Evolutionary conservation across 371 early-diverging fungal genomes (phyloP).

Genomic region (Syncephalastrum racemosum): DNA sequence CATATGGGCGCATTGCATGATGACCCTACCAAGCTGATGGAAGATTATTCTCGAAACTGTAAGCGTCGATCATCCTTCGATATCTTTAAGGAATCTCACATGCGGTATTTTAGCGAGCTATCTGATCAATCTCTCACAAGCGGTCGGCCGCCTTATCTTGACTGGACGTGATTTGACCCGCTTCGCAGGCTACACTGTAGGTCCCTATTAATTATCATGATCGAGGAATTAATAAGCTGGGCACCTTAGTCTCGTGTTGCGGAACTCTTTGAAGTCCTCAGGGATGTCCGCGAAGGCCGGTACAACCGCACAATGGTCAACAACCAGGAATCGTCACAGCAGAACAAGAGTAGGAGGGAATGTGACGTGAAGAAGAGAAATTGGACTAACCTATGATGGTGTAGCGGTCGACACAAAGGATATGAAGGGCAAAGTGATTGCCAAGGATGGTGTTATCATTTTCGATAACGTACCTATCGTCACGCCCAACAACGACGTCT

Average conservation of each 20-base stretch:
- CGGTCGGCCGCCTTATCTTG: constrained; percentile 81
- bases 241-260: constrained; percentile 65
- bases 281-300: constrained; percentile 67
- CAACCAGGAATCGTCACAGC: constrained; percentile 33
- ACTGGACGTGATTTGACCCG: constrained; percentile 82
- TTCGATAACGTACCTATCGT: constrained; percentile 90
- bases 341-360: constrained; percentile 28
- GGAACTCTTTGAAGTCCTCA: constrained; percentile 71
- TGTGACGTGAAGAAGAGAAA: background rate
- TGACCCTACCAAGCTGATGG: constrained; percentile 81
- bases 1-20: constrained; percentile 56
- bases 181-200: constrained; percentile 72
- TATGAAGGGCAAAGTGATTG: constrained; percentile 63
- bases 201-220: background rate
- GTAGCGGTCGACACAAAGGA: constrained; percentile 47
- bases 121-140: constrained; percentile 83
- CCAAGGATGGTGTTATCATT: constrained; percentile 71
- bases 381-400: background rate
- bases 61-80: constrained; percentile 18
- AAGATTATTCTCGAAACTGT: constrained; percentile 85
- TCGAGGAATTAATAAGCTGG: background rate
- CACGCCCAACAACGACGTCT: constrained; percentile 90
- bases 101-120: constrained; percentile 62
- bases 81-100: background rate
- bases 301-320: constrained; percentile 66